Conservation (phyloP, 2,329 filamentous ascomycete species). For the Conoideocrella luteorostrata region DNA sequence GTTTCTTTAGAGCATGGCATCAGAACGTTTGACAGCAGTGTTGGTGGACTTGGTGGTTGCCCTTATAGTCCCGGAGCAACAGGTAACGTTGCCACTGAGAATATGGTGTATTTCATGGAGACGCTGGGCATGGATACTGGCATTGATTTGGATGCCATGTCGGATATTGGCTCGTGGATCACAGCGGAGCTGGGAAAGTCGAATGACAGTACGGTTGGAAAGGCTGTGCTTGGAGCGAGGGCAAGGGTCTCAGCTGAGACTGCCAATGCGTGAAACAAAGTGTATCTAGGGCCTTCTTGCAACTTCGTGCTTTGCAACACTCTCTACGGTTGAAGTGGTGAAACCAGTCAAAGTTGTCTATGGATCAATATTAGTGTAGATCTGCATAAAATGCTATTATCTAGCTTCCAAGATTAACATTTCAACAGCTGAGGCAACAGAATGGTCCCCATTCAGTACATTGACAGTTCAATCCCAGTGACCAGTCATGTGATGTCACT, state of each 20-base stretch:
- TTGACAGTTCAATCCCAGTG: background rate
- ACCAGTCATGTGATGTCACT: constrained; percentile 35
- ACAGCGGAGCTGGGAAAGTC: constrained; percentile 53
- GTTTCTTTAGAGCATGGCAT: constrained; percentile 73
- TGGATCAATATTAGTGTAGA: too few species aligned
- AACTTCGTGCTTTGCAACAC: too few species aligned
- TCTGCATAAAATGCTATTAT: too few species aligned
- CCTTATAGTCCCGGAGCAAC: constrained; percentile 81
- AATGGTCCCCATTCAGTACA: background rate
- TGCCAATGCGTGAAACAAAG: constrained; percentile 12
- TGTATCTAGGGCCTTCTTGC: too few species aligned
- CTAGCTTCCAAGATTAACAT: too few species aligned
- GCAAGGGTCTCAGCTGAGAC: constrained; percentile 20
- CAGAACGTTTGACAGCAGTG: constrained; percentile 71
- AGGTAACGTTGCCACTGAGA: constrained; percentile 80
- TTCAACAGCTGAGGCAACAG: too few species aligned
- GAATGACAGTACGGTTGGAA: constrained; percentile 63
- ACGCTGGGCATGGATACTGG: constrained; percentile 70
- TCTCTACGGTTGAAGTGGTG: too few species aligned
- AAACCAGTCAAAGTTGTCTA: too few species aligned
- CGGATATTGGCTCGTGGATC: constrained; percentile 68
- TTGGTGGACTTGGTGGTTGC: constrained; percentile 76
- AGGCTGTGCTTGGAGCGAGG: constrained; percentile 51
- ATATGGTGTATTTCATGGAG: constrained; percentile 73
- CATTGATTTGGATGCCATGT: constrained; percentile 60